Conservation (phyloP, 345 rosid genomes). For the Geranium rotundifolium region DNA sequence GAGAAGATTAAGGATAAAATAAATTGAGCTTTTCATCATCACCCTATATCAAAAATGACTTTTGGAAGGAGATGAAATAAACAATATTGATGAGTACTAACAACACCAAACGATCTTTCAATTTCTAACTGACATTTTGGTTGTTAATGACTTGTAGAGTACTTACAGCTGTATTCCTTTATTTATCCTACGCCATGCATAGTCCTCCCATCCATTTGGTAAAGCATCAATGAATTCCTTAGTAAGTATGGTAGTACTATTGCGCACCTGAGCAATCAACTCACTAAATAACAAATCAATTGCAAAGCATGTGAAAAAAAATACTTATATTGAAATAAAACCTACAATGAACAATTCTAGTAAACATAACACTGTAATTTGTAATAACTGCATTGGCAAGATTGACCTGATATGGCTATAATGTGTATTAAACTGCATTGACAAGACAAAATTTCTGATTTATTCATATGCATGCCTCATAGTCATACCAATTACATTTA, state of each 20-base stretch:
- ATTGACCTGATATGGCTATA: too few relatives aligned
- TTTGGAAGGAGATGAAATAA: too few relatives aligned
- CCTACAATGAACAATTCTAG: conserved; percentile 4
- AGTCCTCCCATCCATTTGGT: conserved; percentile 94
- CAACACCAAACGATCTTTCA: neutral
- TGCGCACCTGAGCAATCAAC: conserved; percentile 66
- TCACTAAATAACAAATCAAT: conserved; percentile 36
- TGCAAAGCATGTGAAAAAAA: conserved; percentile 15
- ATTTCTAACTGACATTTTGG: neutral
- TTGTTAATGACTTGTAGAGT: neutral
- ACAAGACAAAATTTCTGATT: neutral
- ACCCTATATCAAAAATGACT: too few relatives aligned
- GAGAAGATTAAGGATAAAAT: neutral
- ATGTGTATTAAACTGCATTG: too few relatives aligned
- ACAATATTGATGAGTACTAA: too few relatives aligned
- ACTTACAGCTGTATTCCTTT: conserved; percentile 83
- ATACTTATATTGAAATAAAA: neutral
- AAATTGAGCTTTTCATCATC: too few relatives aligned
- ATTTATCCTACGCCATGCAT: conserved; percentile 93
- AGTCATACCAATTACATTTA: neutral
- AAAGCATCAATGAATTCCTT: conserved; percentile 83
- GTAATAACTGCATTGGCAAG: too few relatives aligned
- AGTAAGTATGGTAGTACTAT: conserved; percentile 86
- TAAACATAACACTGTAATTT: neutral
- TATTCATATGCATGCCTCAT: neutral